These are phyloP conservation scores for Pichia sp. DNA, from an alignment of 1,139 yeast genomes.

Conservation along the genomic window DNA sequence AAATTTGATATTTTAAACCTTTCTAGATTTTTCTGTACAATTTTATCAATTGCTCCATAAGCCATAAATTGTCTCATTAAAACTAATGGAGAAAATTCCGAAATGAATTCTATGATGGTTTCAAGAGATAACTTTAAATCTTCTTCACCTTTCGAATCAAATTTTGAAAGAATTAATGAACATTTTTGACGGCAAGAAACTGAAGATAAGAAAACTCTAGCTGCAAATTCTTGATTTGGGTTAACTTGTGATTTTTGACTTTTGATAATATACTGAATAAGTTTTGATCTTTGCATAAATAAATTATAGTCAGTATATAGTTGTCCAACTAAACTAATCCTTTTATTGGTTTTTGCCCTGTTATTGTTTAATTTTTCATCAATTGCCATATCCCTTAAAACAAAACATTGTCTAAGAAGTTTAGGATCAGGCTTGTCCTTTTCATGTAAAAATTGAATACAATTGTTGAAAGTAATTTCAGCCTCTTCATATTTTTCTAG, in stretches of 20 bases:
- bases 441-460: background rate
- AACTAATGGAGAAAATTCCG: background rate
- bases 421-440: background rate
- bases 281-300: conserved; percentile 1
- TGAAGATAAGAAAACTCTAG: background rate
- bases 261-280: background rate
- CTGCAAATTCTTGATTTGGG: background rate
- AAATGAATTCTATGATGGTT: conserved; percentile 1
- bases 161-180: conserved; percentile 2
- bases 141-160: conserved; percentile 4
- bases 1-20: background rate
- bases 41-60: conserved; percentile 1
- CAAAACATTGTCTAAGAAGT: background rate
- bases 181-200: background rate
- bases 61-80: conserved; percentile 2
- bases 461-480: background rate
- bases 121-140: conserved; percentile 3
- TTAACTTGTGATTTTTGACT: background rate
- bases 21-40: conserved; percentile 1
- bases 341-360: background rate
- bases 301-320: background rate
- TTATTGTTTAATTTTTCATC: background rate
- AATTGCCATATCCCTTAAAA: background rate
- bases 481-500: background rate
- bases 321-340: background rate